Evolutionary conservation across 306 rosid genomes (phyloP).

Genomic region (Begonia masoniana): DNA sequence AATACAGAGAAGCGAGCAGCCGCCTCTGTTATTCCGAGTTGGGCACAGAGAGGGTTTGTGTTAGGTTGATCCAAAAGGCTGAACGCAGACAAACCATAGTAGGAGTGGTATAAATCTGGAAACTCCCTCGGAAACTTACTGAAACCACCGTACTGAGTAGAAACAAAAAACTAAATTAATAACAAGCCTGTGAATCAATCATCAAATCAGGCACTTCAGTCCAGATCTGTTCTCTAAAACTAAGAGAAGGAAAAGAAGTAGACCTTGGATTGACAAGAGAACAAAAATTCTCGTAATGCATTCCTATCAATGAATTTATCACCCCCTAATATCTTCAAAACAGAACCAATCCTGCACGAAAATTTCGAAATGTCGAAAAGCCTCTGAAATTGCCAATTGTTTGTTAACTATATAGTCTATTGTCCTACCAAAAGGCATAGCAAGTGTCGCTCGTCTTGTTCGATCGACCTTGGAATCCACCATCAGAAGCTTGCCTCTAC

Average conservation of each 20-base stretch:
- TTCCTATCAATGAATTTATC: conserved; percentile 39
- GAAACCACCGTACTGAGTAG: conserved; percentile 74
- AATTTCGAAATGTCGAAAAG: conserved; percentile 16
- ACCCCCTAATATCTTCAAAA: conserved; percentile 63
- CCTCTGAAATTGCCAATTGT: conserved; percentile 5
- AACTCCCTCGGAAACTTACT: conserved; percentile 55
- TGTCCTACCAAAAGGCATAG: conserved; percentile 83
- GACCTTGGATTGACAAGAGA: conserved; percentile 74
- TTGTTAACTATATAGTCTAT: conserved; percentile 7
- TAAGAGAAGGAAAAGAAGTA: too few relatives aligned
- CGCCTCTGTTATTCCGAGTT: conserved; percentile 48
- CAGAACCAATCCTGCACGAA: conserved; percentile 65
- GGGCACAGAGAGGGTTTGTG: conserved; percentile 41
- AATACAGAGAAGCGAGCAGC: conserved; percentile 15
- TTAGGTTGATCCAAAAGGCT: conserved; percentile 68
- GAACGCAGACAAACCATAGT: conserved; percentile 73
- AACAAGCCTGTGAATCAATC: too few relatives aligned
- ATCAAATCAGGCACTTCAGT: neutral
- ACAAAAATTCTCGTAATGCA: conserved; percentile 50
- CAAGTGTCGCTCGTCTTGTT: conserved; percentile 82
- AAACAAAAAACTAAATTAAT: too few relatives aligned
- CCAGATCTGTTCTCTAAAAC: neutral
- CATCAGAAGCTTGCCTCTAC: conserved; percentile 73
- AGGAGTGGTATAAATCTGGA: conserved; percentile 79
- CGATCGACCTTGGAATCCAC: conserved; percentile 93